A percentile compares a stretch with the other conserved stretches of the same genome.
Evolutionary conservation across 1,284 basidiomycete genomes (phyloP).

Genomic region (Rhodotorula sp.): DNA sequence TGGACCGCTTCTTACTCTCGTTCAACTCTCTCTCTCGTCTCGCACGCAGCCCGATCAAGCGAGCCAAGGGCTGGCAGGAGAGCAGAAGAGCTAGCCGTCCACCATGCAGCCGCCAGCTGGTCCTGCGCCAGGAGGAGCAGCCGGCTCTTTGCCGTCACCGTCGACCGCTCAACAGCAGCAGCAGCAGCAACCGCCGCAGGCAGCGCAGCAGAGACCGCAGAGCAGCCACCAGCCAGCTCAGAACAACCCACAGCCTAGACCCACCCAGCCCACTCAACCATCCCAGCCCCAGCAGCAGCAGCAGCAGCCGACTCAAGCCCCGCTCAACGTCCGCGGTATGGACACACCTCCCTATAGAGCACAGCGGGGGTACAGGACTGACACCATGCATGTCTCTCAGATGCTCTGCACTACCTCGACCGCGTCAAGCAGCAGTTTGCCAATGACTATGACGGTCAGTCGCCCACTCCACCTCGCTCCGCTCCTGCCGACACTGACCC

Average conservation of each 20-base stretch:
- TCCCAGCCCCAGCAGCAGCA: conserved; percentile 7
- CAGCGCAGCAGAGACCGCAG: background rate
- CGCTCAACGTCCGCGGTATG: conserved; percentile 38
- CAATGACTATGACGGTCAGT: conserved; percentile 38
- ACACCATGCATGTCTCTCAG: background rate
- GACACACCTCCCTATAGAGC: background rate
- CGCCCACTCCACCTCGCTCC: background rate
- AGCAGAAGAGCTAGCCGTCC: background rate
- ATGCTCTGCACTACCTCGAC: conserved; percentile 39
- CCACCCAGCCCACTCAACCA: background rate
- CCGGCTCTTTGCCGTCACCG: background rate
- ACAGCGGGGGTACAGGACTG: background rate
- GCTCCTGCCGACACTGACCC: background rate
- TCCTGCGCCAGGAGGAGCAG: too few species aligned
- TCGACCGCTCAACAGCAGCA: background rate
- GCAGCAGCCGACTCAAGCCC: conserved; percentile 13
- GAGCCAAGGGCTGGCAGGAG: background rate
- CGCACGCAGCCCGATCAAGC: background rate
- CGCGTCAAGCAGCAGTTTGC: conserved; percentile 41
- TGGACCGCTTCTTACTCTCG: too few species aligned
- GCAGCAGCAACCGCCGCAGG: background rate
- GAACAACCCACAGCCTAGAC: background rate
- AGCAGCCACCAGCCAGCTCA: too few species aligned
- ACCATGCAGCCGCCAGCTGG: background rate
- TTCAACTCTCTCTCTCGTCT: too few species aligned